Conservation (phyloP, 2,329 filamentous ascomycete species). For the Phyllosticta capitalensis region DNA sequence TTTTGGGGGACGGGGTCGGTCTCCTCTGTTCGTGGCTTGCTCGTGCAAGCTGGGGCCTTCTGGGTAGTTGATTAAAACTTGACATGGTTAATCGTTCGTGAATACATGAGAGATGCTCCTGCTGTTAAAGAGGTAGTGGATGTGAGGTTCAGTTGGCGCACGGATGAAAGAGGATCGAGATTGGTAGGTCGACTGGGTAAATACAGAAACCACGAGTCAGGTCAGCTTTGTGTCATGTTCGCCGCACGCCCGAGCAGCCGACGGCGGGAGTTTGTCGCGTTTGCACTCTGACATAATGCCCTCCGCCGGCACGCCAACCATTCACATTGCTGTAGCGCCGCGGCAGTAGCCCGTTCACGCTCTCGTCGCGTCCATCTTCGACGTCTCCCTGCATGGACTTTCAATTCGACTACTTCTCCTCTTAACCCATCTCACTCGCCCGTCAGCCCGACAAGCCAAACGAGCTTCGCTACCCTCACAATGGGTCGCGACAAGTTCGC, state of each 20-base stretch:
- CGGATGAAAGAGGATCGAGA: neutral
- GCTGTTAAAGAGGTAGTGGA: slow-evolving; percentile 1
- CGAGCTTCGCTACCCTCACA: slow-evolving; percentile 12
- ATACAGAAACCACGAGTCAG: neutral
- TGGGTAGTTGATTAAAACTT: slow-evolving; percentile 1
- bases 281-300: slow-evolving; percentile 11
- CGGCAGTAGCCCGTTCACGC: slow-evolving; percentile 6
- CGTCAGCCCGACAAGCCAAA: slow-evolving; percentile 8
- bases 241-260: neutral
- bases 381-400: slow-evolving; percentile 6
- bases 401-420: slow-evolving; percentile 1
- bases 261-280: neutral
- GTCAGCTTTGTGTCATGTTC: neutral
- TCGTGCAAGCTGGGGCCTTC: slow-evolving; percentile 1
- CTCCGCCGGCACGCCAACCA: neutral
- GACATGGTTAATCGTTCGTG: slow-evolving; percentile 4
- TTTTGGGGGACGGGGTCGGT: slow-evolving; percentile 2
- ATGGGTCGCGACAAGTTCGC: slow-evolving; percentile 41
- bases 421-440: slow-evolving; percentile 5
- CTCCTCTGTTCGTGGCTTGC: slow-evolving; percentile 6
- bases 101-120: slow-evolving; percentile 9
- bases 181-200: neutral
- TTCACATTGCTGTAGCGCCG: slow-evolving; percentile 3
- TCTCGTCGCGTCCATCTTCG: slow-evolving; percentile 1
- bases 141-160: neutral